phyloP scores from a whole-genome alignment of 305 asterid genomes.

The Solanum hybrid region DNA sequence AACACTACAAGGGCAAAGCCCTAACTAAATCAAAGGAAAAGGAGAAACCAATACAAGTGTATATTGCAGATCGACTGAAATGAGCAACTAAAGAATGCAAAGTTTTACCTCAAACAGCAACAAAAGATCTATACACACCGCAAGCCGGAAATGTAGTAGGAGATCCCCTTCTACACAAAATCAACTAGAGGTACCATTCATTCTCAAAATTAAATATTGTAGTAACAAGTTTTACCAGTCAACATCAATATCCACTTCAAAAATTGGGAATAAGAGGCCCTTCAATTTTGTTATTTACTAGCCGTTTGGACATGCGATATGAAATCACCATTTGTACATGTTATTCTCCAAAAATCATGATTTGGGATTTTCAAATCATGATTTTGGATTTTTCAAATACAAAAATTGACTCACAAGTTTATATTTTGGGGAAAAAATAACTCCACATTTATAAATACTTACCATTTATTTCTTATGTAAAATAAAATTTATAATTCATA shows the following conservation, averaged over 20 bases:
- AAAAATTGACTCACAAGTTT: too few species aligned
- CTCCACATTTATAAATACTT: neutral
- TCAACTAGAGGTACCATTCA: neutral
- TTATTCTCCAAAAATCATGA: too few species aligned
- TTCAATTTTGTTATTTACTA: too few species aligned
- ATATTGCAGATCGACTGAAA: neutral
- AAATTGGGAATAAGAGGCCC: neutral
- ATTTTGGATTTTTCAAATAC: neutral
- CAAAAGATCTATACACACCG: neutral
- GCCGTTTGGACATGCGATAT: neutral
- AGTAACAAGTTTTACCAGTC: neutral
- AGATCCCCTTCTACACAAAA: neutral
- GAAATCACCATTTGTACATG: too few species aligned
- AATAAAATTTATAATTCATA: too few species aligned
- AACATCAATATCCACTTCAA: neutral
- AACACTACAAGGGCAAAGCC: neutral
- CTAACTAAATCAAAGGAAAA: neutral
- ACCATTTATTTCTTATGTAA: too few species aligned
- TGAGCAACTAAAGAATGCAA: neutral
- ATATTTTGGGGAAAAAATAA: neutral
- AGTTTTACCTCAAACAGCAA: neutral
- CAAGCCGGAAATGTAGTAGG: neutral
- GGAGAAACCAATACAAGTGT: neutral
- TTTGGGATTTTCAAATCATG: too few species aligned
- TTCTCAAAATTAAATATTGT: neutral